Percentiles rank a stretch among this genome's conserved stretches.
Evolutionary conservation across 2,329 filamentous ascomycete species (phyloP).

Genomic region (Aspergillus sp.): DNA sequence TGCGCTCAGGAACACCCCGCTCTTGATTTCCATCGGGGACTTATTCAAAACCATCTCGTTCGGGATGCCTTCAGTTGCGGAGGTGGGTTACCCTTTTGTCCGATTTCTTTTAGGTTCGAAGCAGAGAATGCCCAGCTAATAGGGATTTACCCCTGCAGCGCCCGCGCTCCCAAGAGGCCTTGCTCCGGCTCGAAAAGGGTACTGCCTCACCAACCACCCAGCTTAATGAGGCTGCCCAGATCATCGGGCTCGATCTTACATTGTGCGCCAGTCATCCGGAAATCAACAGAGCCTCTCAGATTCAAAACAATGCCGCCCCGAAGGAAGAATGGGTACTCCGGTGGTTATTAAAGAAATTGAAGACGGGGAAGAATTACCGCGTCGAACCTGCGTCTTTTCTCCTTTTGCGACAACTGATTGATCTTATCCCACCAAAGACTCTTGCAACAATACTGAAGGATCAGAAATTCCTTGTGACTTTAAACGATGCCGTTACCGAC

Average conservation of each 20-base stretch:
- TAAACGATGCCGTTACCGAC: slow-evolving; percentile 64
- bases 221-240: slow-evolving; percentile 39
- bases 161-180: slow-evolving; percentile 37
- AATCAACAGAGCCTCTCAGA: slow-evolving; percentile 17
- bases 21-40: too few species aligned
- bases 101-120: too few species aligned
- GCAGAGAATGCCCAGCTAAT: too few species aligned
- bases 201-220: slow-evolving; percentile 34
- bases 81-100: slow-evolving; percentile 23
- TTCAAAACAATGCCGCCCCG: slow-evolving; percentile 27
- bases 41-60: too few species aligned
- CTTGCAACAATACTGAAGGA: slow-evolving; percentile 68
- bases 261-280: slow-evolving; percentile 27
- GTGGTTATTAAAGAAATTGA: slow-evolving; percentile 61
- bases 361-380: slow-evolving; percentile 39
- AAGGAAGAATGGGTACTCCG: slow-evolving; percentile 63
- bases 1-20: too few species aligned
- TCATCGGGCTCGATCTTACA: slow-evolving; percentile 36
- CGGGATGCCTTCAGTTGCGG: slow-evolving; percentile 31
- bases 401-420: slow-evolving; percentile 60
- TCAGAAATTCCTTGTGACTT: slow-evolving; percentile 60
- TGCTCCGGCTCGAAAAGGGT: slow-evolving; percentile 42
- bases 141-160: slow-evolving; percentile 20
- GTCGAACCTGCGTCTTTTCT: slow-evolving; percentile 43
- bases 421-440: slow-evolving; percentile 64